Evolutionary conservation across 1,284 basidiomycete genomes (phyloP).

Genomic region (Ceratobasidium theobromae): DNA sequence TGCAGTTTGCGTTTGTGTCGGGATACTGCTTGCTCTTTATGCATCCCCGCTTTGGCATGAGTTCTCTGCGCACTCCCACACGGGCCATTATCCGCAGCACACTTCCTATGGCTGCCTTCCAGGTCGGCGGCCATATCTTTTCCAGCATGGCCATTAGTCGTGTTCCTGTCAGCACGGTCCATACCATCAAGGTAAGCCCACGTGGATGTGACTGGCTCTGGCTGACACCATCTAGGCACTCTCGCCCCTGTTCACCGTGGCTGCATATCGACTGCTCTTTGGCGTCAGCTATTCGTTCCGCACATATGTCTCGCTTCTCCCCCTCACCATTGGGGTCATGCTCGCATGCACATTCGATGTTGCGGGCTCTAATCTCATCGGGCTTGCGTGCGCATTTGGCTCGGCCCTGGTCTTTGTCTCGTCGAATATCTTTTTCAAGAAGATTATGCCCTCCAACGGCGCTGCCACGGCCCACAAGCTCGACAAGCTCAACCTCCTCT

Average conservation of each 20-base stretch:
- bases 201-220: neutral
- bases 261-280: constrained; percentile 90
- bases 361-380: constrained; percentile 78
- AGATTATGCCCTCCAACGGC: constrained; percentile 76
- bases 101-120: constrained; percentile 57
- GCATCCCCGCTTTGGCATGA: constrained; percentile 67
- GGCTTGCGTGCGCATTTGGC: constrained; percentile 88
- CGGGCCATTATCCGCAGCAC: constrained; percentile 60
- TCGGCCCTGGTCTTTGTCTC: constrained; percentile 96
- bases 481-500: constrained; percentile 95
- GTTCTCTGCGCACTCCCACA: constrained; percentile 68
- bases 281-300: constrained; percentile 87
- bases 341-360: constrained; percentile 93
- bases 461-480: constrained; percentile 67
- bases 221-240: constrained; percentile 64
- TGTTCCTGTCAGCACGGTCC: constrained; percentile 96
- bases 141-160: constrained; percentile 94
- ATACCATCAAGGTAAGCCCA: constrained; percentile 90
- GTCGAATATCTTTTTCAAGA: constrained; percentile 99
- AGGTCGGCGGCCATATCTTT: constrained; percentile 94
- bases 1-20: constrained; percentile 95
- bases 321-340: constrained; percentile 95
- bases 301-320: constrained; percentile 93
- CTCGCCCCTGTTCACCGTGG: constrained; percentile 95
- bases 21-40: constrained; percentile 81